Evolutionary conservation across 345 rosid genomes (phyloP), one percentile per base, ranked within the genome.

Genomic region (Sisymbrium irio): DNA sequence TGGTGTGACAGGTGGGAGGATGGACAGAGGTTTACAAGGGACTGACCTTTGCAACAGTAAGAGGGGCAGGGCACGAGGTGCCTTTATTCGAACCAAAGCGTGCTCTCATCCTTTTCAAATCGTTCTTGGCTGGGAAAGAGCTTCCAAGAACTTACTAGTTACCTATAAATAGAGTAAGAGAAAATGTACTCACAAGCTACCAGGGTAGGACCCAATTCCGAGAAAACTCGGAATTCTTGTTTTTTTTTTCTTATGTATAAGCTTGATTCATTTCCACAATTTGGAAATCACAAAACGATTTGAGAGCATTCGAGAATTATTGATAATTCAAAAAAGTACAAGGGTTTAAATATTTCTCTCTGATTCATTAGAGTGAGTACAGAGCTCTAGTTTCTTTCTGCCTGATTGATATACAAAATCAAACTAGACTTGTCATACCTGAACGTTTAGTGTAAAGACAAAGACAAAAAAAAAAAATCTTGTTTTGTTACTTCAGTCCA

Each of bases 1-100:
- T 4, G 10, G 40, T 33, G 40, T 42, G n/a, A 50, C 54, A 91
- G 97, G 97, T 94, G 5, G 98, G 95, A 79, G 98, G 98, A 39
- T 87, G 97, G 97, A 88, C 97, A 15, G 93, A 89, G 71, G 90
- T 82, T 18, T 86, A 86, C 69, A 62, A 82, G 20, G 88, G 91
- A 11, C 71, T 87, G 69, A 87, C 85, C 12, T 87, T 87, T 57
- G 92, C 88, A 72, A 87, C 89, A 11, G 85, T 87, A 2, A 77
- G 92, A 76, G 89, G 88, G 44, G 92, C 92, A 0, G 89, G 92
- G 4, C 91, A 87, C 17, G 91, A 87, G 77, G 91, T 85, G 53
- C 91, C 91, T n/a, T 11, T 85, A n/a, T 77, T 85, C 46, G 81
- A 79, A 80, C 91, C 91, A 2, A 35, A 58, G 62, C 64, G 86